Evolutionary conservation across 768 basidiomycete species (phyloP), one percentile per base, ranked within the genome.

Genomic region (Crepidotus variabilis): DNA sequence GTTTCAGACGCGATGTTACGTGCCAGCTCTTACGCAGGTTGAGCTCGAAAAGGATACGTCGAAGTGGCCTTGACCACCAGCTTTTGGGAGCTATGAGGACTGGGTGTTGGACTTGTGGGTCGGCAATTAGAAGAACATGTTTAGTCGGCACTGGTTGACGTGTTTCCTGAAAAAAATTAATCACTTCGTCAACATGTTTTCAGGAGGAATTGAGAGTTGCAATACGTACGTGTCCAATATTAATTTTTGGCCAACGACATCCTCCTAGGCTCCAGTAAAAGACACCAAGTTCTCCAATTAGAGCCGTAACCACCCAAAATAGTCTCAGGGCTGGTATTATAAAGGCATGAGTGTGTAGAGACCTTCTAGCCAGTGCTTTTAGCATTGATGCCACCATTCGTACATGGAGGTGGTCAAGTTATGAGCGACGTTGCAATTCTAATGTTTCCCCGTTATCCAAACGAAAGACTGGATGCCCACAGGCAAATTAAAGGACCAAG

Each of bases 1-100:
- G 84, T 46, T 73, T 79, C 33, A 87, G 65, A 32, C 80, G 74
- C 43, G 76, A 78, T 0, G 78, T 78, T 36, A 84, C 82, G 56
- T 76, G 80, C 90, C 90, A 93, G 55, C 79, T 82, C 69, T 87
- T 88, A 60, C 80, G 81, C 58, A 92, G 65, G 65, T 85, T 86
- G 52, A 82, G 60, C 63, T 87, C 76, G 62, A 79, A 78, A 50
- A 85, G 64, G 62, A 75, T 69, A 52, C 79, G 74, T 49, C 75
- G 72, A 60, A 78, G 39, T 6, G 68, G 61, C 20, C 73, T 70
- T 14, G 73, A 65, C 72, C 82, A 82, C 14, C 77, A 73, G 57
- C 74, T 63, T 24, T 70, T 63, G 39, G 75, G 70, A 51, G 73
- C 68, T 53, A 69, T 54, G 62, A 70, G 36, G 9, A 69, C 76